Percentiles rank a stretch among this genome's conserved stretches.
These are phyloP conservation scores for Arthrocladium fulminans DNA, from an alignment of 2,329 filamentous ascomycete genomes.

Conservation along the genomic window DNA sequence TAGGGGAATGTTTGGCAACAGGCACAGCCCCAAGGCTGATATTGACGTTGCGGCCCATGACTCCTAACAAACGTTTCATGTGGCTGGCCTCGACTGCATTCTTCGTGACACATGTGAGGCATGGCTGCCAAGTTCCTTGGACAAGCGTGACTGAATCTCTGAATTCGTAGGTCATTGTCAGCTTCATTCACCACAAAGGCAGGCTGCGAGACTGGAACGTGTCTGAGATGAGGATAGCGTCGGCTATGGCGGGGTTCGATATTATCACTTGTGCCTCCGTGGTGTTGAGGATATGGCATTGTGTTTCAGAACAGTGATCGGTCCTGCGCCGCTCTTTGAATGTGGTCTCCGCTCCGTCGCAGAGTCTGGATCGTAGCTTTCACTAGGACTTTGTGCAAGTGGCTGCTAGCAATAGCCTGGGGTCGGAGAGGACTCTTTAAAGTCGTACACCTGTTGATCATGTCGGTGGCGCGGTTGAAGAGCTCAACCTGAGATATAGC, in stretches of 20 bases:
- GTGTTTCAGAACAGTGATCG: conserved; percentile 3
- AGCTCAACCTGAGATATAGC: not conserved
- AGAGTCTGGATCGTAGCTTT: not conserved
- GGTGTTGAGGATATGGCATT: not conserved
- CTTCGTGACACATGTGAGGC: conserved; percentile 6
- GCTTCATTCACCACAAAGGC: not conserved
- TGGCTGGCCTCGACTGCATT: not conserved
- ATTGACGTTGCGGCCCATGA: conserved; percentile 1
- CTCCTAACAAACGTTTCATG: conserved; percentile 5
- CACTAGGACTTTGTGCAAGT: not conserved
- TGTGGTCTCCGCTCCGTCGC: not conserved
- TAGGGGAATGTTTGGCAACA: not conserved
- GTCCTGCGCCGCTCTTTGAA: not conserved
- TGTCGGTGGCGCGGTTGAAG: conserved; percentile 2
- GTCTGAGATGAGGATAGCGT: not conserved
- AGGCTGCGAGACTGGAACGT: not conserved
- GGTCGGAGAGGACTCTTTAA: not conserved
- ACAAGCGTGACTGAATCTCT: not conserved
- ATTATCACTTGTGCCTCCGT: conserved; percentile 1
- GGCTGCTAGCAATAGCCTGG: not conserved
- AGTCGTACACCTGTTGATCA: conserved; percentile 3
- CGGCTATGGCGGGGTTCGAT: not conserved
- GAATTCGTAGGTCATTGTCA: not conserved
- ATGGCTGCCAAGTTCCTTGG: conserved; percentile 2
- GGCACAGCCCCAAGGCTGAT: not conserved